Percentiles rank a stretch among this genome's conserved stretches.
Evolutionary conservation across 495 filamentous ascomycete genomes (phyloP).

Genomic region (Neurospora sp.): DNA sequence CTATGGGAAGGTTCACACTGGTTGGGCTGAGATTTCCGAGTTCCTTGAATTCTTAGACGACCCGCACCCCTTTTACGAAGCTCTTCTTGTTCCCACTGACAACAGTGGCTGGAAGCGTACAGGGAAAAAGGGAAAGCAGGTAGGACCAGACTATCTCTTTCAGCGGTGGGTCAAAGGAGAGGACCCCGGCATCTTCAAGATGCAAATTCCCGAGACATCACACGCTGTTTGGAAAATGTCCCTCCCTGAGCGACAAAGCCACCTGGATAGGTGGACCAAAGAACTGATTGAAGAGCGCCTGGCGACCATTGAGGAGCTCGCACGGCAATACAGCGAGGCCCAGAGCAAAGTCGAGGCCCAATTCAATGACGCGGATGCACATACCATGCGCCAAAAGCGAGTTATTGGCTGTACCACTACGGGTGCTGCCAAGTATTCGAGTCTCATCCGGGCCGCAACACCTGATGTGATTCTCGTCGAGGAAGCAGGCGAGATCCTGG

Average conservation of each 20-base stretch:
- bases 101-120: constrained; percentile 31
- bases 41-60: constrained; percentile 52
- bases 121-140: constrained; percentile 35
- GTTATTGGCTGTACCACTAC: constrained; percentile 74
- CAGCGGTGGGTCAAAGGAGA: constrained; percentile 45
- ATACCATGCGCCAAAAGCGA: constrained; percentile 42
- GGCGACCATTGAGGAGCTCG: constrained; percentile 24
- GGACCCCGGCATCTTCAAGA: constrained; percentile 33
- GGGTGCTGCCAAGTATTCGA: constrained; percentile 53
- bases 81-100: constrained; percentile 38
- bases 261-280: constrained; percentile 37
- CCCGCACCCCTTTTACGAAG: constrained; percentile 45
- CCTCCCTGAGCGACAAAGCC: constrained; percentile 20
- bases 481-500: constrained; percentile 73
- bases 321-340: constrained; percentile 32
- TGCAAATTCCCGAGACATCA: constrained; percentile 12
- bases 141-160: constrained; percentile 44
- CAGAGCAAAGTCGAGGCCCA: constrained; percentile 31
- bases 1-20: background rate
- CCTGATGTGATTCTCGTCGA: constrained; percentile 58
- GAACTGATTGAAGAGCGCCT: constrained; percentile 42
- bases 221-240: constrained; percentile 47
- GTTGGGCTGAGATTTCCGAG: constrained; percentile 41
- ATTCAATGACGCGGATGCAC: constrained; percentile 34
- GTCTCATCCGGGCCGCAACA: constrained; percentile 38